Evolutionary conservation across 2,329 filamentous ascomycete genomes (phyloP), one percentile per base, ranked within the genome.

Genomic region (Monosporascus ibericus): DNA sequence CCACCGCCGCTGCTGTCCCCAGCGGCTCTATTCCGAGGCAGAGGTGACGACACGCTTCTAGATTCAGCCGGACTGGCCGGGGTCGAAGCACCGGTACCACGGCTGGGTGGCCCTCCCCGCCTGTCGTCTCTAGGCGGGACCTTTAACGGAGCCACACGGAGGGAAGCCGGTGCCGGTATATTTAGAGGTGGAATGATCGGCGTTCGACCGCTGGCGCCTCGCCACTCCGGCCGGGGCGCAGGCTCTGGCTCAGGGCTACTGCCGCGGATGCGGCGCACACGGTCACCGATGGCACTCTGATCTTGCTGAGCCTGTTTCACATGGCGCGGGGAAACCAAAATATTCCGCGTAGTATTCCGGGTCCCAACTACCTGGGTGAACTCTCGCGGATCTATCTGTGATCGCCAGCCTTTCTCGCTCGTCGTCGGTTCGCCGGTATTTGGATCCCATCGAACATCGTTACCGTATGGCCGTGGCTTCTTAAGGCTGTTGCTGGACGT

Each of bases 161-260:
- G 72, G 37, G 81, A 80, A 63, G 89, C 85, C 62, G 30, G 30
- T 34, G 30, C 30, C 30, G 30, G 30, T 34, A 34, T 11, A 34
- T 75, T 78, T 38, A 89, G 78, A 3, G 86, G 84, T 44, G 78
- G 77, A 36, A 88, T 78, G 52, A 89, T 75, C 37, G 80, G 74
- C 42, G 78, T 77, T 58, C 87, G 81, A 27, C 88, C 88, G 65
- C 84, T 90, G 38, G 84, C 82, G 18, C 87, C 87, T 61, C 84
- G 85, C 88, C 88, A 91, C 52, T 84, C 76, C 5, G 84, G 82
- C 22, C 76, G 74, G n/a, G 61, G 53, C 18, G 59, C 53, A 6
- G 58, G 56, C 22, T 5, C 42, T 6, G 42, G 24, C 14, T 46
- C 14, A 30, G 24, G 24, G 36, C 60, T 64, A 25, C 60, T 60